Evolutionary conservation across 2,329 filamentous ascomycete species (phyloP), one percentile per base, ranked within the genome.

Genomic region (Nannizziopsis barbatae): DNA sequence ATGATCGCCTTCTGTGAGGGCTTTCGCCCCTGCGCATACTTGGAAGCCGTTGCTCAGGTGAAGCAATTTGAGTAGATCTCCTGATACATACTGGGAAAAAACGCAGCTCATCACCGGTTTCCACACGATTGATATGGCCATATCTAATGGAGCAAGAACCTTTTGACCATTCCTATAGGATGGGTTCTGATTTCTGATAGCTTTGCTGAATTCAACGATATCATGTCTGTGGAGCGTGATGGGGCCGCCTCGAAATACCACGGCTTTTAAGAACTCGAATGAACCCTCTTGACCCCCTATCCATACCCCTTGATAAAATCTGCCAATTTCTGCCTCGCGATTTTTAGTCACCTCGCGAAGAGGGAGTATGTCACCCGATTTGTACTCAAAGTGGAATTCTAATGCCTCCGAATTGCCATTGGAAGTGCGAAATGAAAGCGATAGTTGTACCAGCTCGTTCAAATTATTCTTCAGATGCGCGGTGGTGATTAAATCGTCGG

Each of bases 31-130:
- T 31, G 90, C 89, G 56, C 95, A 78, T 92, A 98, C 96, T 60
- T 92, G 85, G 82, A 96, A 98, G 53, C 86, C 83, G 67, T 98
- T 98, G 45, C 90, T 96, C 52, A 98, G 71, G 69, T 98, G 92
- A 10, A 98, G 90, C 47, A 98, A 80, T 72, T 94, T 95, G 53
- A 98, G 77, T 46, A 98, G 74, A 63, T 98, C 92, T 56, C 92
- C 92, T 58, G 98, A 90, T 59, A 98, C 95, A 53, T 81, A 86
- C 57, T 88, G 82, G 55, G 92, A 90, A 76, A 98, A 98, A 67
- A 98, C 96, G 11, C 92, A 92, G 76, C 95, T 96, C 11, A 88
- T 98, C 62, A 98, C 98, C 39, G 92, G 92, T 72, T 98, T 96
- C 89, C 89, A 95, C 53, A 89, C 89, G 45, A 93, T 84, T 12